Base-by-base conservation (phyloP, 129 eudicot genomes). In the Arctium lappa region DNA sequence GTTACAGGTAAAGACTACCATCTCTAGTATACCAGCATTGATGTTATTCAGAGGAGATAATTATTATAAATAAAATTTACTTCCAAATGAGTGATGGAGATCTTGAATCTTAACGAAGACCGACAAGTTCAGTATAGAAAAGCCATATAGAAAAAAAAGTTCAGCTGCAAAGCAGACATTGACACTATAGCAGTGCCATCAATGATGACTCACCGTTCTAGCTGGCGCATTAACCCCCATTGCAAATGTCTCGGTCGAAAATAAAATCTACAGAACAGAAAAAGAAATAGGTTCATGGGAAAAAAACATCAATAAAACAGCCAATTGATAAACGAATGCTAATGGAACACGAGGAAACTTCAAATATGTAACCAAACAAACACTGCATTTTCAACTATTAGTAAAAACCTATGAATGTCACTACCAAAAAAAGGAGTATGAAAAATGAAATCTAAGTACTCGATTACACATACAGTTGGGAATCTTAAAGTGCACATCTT, bases 211-310 rank as follows among this genome's bases (percentile, higher is more conserved):
- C 80, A 96, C 99, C 85, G 99, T 96, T 88, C 98, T 90, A 60
- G 99, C 99, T 27, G 99, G 99, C 83, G 99, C 99, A 86, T 95
- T 93, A 76, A 95, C 99, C 84, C 99, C 99, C 99, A 95, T 93
- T 34, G 99, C 99, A 90, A 95, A 95, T 80, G 99, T 95, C 90
- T 95, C 98, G 0, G 99, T 95, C 30, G 99, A 96, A 85, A 93
- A 96, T 33, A 96, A 81, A 76, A 96, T 86, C 99, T 94, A 74
- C 85, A 85, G 6, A 86, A 63, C 62, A 75, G 2, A 31, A 72
- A 27, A 50, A 13, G 56, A 73, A 76, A 12, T 27, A 16, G 33
- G 48, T 76, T 40, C 44, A 36, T 73, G 31, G 32, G 29, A 72
- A 15, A 65, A 76, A 18, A 46, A 70, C 33, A 76, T 10, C 33